Evolutionary conservation across 192 early-diverging fungal species (phyloP), one percentile per base, ranked within the genome.

Genomic region (Coemansia sp.): DNA sequence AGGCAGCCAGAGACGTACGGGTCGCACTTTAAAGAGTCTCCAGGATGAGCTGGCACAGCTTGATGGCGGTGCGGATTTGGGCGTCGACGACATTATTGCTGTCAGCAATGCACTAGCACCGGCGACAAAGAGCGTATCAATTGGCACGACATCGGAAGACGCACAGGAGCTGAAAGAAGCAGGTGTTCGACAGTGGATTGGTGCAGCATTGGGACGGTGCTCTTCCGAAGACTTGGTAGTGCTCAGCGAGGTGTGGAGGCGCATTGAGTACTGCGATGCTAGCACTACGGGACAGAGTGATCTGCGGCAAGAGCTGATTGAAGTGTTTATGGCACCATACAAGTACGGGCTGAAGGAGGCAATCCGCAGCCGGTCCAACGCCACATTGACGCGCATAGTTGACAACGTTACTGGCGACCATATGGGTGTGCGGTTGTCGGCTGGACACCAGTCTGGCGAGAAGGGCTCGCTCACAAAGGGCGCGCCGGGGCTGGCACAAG

Each of bases 221-320:
- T 71, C 75, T n/a, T 58, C 80, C 27, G 71, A 82, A 48, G 80
- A 82, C 57, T 55, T 77, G 64, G 58, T 82, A 16, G 39, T 78
- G 4, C 63, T 82, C 18, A 57, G 55, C 62, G 80, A 82, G 52
- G 67, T 77, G 49, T 82, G 80, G 80, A 77, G 68, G 51, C 80
- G 80, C 57, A 64, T 77, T 38, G 68, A 71, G 59, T 70, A 74
- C 62, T 71, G 64, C 52, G 75, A 82, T 13, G 38, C 53, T 11
- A 61, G 51, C 57, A 47, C 63, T 11, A 59, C 73, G 18, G 60
- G 51, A 48, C 67, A 70, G n/a, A 65, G 62, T 16, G 26, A 62
- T 32, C 52, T 82, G 20, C 74, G 75, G 27, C 61, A 57, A 61
- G 75, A 82, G 52, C 71, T 82, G 22, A 54, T 82, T 19, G 59